Base-by-base conservation (phyloP, 495 filamentous ascomycete species). In the Talaromyces borbonicus region DNA sequence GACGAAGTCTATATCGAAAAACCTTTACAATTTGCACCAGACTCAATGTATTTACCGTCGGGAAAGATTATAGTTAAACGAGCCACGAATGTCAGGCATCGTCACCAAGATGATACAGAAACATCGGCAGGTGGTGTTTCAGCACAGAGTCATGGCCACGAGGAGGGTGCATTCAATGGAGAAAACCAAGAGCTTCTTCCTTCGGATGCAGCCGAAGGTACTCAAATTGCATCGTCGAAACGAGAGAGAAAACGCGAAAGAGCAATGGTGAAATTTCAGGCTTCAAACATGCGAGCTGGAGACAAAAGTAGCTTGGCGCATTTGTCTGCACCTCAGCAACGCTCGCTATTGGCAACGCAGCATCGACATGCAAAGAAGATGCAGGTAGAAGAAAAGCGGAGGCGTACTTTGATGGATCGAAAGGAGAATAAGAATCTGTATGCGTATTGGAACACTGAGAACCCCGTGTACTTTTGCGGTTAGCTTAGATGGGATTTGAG, bases 221-320 rank as follows among this genome's bases (percentile, higher is more conserved):
- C 25, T 5, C 32, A 29, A 44, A n/a, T n/a, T n/a, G n/a, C 33
- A 40, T 43, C 51, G 36, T 52, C 55, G 11, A 51, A 46, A 18
- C 24, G 29, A 31, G 45, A 51, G 8, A n/a, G n/a, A n/a, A 54
- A 55, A 49, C 43, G 52, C 12, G 48, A 53, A 25, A 48, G 37
- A 15, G 46, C 52, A 37, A 36, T 30, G 38, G 35, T 43, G 22
- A 43, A 51, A 49, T 45, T 60, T 24, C 58, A 60, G 29, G 8
- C 60, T 1, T 32, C 55, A 5, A 53, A 44, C 18, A 50, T 65
- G 49, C 52, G 58, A 35, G 44, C 41, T 4, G 52, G 38, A 32
- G 62, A 65, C 47, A 50, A 55, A 25, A 43, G n/a, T 12, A 56
- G 50, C 31, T 48, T 65, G 33, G 43, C 50, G 46, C 62, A 60